These are phyloP conservation scores for Groenewaldozyma sp. DNA, from an alignment of 1,139 yeast genomes.

Conservation along the genomic window DNA sequence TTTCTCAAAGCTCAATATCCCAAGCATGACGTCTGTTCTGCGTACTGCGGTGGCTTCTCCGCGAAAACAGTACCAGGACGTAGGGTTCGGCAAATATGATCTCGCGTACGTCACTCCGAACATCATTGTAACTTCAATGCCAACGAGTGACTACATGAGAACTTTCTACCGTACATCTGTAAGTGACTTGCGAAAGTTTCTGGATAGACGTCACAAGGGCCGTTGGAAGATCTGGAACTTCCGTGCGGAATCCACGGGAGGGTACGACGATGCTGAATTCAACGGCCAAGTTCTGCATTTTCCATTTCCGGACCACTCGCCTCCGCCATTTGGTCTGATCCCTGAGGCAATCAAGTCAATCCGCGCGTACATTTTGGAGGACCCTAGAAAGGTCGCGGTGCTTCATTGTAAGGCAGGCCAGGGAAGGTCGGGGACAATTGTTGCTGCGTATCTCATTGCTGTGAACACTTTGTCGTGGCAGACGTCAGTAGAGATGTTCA, in stretches of 20 bases:
- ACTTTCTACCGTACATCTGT: constrained; percentile 49
- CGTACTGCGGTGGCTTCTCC: constrained; percentile 20
- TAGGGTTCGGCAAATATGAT: constrained; percentile 35
- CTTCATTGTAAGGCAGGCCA: constrained; percentile 89
- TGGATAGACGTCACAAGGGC: constrained; percentile 40
- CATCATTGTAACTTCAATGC: constrained; percentile 66
- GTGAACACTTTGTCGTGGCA: constrained; percentile 30
- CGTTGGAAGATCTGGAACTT: constrained; percentile 73
- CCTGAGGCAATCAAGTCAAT: constrained; percentile 40
- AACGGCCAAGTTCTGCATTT: constrained; percentile 32
- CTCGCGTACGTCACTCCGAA: constrained; percentile 54
- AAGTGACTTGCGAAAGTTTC: constrained; percentile 40
- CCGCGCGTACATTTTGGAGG: constrained; percentile 31
- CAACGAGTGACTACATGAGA: constrained; percentile 38
- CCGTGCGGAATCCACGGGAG: constrained; percentile 50
- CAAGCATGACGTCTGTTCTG: constrained; percentile 15
- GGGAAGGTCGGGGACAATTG: constrained; percentile 78
- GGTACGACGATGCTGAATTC: constrained; percentile 32
- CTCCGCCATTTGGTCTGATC: constrained; percentile 55
- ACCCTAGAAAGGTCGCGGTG: constrained; percentile 45
- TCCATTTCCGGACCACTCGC: constrained; percentile 70
- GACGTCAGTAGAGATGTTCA: constrained; percentile 45
- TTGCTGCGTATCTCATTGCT: constrained; percentile 61
- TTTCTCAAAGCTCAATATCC: too few species aligned
- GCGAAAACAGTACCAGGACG: constrained; percentile 18